phyloP scores from a whole-genome alignment of 257 asterid genomes.

The Fraxinus excelsior region DNA sequence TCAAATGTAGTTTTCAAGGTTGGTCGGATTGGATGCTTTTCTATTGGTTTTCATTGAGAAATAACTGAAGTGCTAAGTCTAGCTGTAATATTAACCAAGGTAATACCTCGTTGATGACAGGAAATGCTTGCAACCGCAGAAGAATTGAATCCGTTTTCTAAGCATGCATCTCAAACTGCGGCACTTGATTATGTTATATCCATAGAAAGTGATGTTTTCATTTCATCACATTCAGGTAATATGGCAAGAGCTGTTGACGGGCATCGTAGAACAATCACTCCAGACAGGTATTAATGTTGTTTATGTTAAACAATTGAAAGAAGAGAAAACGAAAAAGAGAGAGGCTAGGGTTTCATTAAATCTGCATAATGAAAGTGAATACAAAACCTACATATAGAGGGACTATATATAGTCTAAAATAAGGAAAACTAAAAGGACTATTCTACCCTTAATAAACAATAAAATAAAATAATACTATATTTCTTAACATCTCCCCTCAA shows the following conservation, averaged over 20 bases:
- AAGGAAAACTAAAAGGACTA: too few relatives aligned
- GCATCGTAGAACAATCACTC: conserved; percentile 90
- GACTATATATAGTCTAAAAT: too few relatives aligned
- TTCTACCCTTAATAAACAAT: too few relatives aligned
- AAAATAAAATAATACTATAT: too few relatives aligned
- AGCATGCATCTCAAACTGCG: conserved; percentile 90
- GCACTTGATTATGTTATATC: conserved; percentile 92
- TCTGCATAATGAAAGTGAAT: too few relatives aligned
- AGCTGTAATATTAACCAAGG: conserved; percentile 22
- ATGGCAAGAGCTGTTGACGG: conserved; percentile 98
- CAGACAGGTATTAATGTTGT: conserved; percentile 62
- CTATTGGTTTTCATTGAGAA: conserved; percentile 10
- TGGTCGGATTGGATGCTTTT: conserved; percentile 26
- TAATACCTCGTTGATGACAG: conserved; percentile 46
- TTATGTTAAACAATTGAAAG: too few relatives aligned
- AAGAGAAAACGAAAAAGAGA: too few relatives aligned
- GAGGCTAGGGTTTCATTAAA: too few relatives aligned
- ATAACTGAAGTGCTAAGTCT: conserved; percentile 5
- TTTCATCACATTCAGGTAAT: conserved; percentile 92
- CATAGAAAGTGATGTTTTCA: conserved; percentile 78
- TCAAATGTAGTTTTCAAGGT: conserved; percentile 85
- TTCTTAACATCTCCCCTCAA: too few relatives aligned
- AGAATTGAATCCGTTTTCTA: conserved; percentile 60
- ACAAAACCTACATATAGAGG: too few relatives aligned
- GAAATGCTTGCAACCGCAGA: conserved; percentile 81